These are phyloP conservation scores for Trapa bicornis DNA, from an alignment of 345 rosid genomes.

Conservation along the genomic window DNA sequence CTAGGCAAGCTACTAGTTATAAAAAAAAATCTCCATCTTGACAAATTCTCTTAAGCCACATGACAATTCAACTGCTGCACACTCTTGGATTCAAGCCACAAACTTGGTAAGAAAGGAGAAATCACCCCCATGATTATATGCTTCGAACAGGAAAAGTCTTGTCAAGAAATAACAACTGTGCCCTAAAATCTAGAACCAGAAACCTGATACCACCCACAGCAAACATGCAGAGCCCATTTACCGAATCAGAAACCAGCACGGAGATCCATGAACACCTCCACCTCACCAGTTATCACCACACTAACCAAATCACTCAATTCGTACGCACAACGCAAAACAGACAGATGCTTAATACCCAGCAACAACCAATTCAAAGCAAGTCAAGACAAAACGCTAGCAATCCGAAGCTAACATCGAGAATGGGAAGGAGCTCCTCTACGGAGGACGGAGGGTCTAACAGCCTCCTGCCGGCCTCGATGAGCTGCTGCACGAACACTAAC, in stretches of 20 bases:
- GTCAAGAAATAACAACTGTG: neutral
- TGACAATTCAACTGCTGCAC: neutral
- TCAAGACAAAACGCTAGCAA: too few species aligned
- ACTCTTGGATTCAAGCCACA: neutral
- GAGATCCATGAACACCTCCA: neutral
- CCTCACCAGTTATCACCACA: neutral
- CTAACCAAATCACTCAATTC: neutral
- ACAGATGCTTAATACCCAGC: too few species aligned
- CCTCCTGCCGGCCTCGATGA: slow-evolving; percentile 55
- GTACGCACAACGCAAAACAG: neutral
- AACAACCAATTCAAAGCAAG: too few species aligned
- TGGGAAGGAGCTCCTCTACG: slow-evolving; percentile 59
- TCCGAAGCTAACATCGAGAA: slow-evolving; percentile 53
- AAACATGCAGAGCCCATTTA: neutral
- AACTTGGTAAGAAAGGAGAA: neutral
- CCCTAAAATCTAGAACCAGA: neutral
- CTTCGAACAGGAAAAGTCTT: too few species aligned
- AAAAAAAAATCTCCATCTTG: neutral
- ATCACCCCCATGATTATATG: neutral
- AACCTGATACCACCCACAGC: neutral
- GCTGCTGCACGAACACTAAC: slow-evolving; percentile 37
- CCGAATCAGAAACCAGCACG: neutral
- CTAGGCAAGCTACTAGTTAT: neutral
- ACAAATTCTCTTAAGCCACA: neutral
- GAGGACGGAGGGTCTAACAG: slow-evolving; percentile 61